Evolutionary conservation across 2,329 filamentous ascomycete species (phyloP).

Genomic region (Aspergillus quadrilineatus): DNA sequence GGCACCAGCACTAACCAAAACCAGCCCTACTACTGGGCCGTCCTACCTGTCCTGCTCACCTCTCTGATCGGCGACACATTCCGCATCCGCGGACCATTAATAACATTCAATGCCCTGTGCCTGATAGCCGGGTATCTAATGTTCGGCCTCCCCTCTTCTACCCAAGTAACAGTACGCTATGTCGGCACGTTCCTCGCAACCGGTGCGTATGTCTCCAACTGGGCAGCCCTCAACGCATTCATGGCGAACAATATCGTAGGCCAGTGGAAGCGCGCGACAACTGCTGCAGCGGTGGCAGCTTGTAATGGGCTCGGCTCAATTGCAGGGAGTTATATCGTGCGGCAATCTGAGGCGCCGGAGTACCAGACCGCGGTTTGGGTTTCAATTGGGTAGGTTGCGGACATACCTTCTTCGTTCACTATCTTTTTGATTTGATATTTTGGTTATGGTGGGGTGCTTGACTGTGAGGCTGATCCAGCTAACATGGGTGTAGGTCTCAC

Average conservation of each 20-base stretch:
- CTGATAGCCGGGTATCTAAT: constrained; percentile 65
- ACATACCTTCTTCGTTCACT: too few species aligned
- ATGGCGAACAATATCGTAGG: constrained; percentile 63
- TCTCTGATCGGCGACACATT: constrained; percentile 63
- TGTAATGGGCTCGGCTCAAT: constrained; percentile 65
- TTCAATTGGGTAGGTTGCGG: constrained; percentile 52
- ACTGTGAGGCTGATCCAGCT: neutral
- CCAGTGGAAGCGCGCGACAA: constrained; percentile 65
- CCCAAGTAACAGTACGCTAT: constrained; percentile 61
- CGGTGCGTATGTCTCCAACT: constrained; percentile 67
- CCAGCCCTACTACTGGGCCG: constrained; percentile 64
- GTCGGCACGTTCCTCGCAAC: constrained; percentile 66
- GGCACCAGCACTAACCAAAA: neutral
- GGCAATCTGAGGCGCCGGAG: constrained; percentile 59
- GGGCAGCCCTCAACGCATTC: constrained; percentile 65
- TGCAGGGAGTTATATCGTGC: constrained; percentile 65
- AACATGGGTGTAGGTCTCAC: constrained; percentile 47
- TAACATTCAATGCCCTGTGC: constrained; percentile 63
- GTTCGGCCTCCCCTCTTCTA: constrained; percentile 57
- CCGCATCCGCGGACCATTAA: constrained; percentile 61
- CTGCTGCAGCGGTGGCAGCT: constrained; percentile 60
- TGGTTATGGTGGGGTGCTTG: neutral
- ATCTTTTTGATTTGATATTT: neutral
- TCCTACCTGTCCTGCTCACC: constrained; percentile 63
- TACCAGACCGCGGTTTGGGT: constrained; percentile 68